Percentiles rank a stretch among this genome's conserved stretches.
phyloP scores from a whole-genome alignment of 768 basidiomycete genomes.

The Collybia nuda region DNA sequence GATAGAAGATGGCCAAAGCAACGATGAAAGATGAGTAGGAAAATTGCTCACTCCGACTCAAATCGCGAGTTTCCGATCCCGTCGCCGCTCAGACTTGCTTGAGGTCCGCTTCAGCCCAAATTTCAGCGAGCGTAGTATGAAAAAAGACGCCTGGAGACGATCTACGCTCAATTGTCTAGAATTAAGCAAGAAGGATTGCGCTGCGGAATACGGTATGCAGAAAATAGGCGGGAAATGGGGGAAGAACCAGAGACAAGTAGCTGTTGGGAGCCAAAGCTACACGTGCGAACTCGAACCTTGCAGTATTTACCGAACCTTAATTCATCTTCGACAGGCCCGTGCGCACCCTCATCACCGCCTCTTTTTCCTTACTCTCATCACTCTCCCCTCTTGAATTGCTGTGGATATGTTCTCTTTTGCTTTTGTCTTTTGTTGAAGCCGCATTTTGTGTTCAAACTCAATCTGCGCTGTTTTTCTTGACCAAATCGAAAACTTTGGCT shows the following conservation, averaged over 20 bases:
- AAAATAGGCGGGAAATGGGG: constrained; percentile 3
- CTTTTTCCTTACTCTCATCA: neutral
- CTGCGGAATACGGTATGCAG: neutral
- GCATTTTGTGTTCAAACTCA: neutral
- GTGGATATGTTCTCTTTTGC: neutral
- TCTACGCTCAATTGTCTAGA: neutral
- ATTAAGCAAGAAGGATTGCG: constrained; percentile 1
- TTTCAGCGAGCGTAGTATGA: neutral
- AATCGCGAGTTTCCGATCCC: constrained; percentile 36
- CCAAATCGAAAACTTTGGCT: neutral
- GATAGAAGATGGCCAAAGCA: neutral
- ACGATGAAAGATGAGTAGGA: constrained; percentile 22
- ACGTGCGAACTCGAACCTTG: constrained; percentile 18
- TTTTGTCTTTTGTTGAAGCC: neutral
- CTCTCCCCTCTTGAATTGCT: neutral
- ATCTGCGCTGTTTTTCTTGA: neutral
- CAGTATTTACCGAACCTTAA: constrained; percentile 10
- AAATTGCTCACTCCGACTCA: constrained; percentile 48
- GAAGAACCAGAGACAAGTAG: constrained; percentile 2
- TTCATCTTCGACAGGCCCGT: constrained; percentile 12
- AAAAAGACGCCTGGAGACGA: constrained; percentile 1
- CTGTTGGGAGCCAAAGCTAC: constrained; percentile 11
- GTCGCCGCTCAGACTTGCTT: constrained; percentile 40
- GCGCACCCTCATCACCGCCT: constrained; percentile 14
- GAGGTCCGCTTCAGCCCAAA: constrained; percentile 15